Evolutionary conservation across 2,329 filamentous ascomycete species (phyloP).

Genomic region (Venturia pyrina): DNA sequence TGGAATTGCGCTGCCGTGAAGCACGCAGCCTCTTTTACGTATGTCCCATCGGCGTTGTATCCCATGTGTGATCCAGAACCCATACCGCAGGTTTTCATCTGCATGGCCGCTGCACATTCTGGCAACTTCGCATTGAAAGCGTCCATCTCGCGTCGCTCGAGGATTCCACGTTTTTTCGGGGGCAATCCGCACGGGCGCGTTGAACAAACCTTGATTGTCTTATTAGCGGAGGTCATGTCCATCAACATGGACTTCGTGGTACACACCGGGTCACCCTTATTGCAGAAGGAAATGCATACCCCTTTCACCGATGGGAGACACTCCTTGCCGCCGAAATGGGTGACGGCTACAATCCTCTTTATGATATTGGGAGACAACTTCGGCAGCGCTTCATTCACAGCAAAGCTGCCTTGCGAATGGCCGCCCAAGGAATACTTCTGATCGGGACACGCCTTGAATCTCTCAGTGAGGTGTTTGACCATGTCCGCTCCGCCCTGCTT

Average conservation of each 20-base stretch:
- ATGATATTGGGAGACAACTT: slow-evolving; percentile 3
- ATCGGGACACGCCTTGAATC: slow-evolving; percentile 1
- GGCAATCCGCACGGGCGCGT: background rate
- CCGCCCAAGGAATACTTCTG: slow-evolving; percentile 9
- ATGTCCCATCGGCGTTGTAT: slow-evolving; percentile 7
- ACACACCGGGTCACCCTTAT: slow-evolving; percentile 12
- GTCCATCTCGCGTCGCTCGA: background rate
- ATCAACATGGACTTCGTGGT: no score
- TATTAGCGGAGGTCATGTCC: background rate
- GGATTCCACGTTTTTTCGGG: background rate
- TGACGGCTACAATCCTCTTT: slow-evolving; percentile 6
- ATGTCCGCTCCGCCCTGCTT: slow-evolving; percentile 6
- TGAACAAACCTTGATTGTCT: background rate
- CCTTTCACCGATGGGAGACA: background rate
- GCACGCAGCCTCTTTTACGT: slow-evolving; percentile 10
- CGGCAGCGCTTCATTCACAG: background rate
- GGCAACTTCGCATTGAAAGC: background rate
- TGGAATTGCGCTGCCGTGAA: background rate
- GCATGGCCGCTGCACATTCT: background rate
- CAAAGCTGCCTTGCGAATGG: slow-evolving; percentile 12
- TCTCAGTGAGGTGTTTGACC: background rate
- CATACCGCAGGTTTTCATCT: background rate
- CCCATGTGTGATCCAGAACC: slow-evolving; percentile 6
- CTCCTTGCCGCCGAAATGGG: slow-evolving; percentile 10
- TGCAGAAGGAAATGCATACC: slow-evolving; percentile 8